Evolutionary conservation across 2,329 filamentous ascomycete genomes (phyloP).

Genomic region (Chaetomium sp.): DNA sequence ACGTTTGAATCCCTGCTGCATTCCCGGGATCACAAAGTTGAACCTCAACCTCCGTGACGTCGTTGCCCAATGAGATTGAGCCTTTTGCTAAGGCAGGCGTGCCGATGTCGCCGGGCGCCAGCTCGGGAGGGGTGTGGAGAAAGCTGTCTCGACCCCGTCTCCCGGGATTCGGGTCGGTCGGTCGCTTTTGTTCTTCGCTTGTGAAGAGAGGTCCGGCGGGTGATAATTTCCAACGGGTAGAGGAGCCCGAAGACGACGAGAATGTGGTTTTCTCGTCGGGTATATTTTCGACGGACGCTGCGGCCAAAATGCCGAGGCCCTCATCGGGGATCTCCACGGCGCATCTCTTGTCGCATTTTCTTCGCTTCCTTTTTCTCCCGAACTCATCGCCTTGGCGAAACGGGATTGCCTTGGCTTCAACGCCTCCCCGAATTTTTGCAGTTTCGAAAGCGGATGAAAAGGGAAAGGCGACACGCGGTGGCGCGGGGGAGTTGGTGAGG

Average conservation of each 20-base stretch:
- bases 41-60: constrained; percentile 13
- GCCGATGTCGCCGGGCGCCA: constrained; percentile 24
- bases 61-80: constrained; percentile 21
- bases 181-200: background rate
- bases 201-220: too few species aligned
- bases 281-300: background rate
- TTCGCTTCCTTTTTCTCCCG: background rate
- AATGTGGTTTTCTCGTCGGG: too few species aligned
- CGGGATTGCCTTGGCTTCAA: background rate
- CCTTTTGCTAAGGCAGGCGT: constrained; percentile 24
- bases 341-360: background rate
- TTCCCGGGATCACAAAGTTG: constrained; percentile 10
- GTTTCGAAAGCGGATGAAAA: background rate
- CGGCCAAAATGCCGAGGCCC: background rate
- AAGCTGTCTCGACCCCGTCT: constrained; percentile 10
- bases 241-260: too few species aligned
- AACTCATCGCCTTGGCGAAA: background rate
- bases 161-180: constrained; percentile 1
- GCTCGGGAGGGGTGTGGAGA: constrained; percentile 3
- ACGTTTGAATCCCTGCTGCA: constrained; percentile 19
- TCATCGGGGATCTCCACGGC: background rate
- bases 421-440: background rate
- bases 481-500: background rate
- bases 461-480: background rate
- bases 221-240: too few species aligned